A percentile compares a stretch with the other conserved stretches of the same genome.
Evolutionary conservation across 108 stramenopile species (phyloP).

Genomic region (Cyclostephanos tholiformis): DNA sequence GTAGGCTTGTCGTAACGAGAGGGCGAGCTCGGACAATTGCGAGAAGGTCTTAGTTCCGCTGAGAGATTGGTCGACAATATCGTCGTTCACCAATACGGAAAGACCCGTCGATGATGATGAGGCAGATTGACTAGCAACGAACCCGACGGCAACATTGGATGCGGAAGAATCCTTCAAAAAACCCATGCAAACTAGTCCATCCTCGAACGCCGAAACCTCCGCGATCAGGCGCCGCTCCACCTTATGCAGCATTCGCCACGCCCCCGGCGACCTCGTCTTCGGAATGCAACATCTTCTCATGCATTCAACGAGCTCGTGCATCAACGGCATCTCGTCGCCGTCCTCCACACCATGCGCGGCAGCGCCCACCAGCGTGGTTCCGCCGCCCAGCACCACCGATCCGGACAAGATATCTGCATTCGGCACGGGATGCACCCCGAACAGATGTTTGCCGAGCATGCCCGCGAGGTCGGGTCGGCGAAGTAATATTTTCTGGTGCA

Average conservation of each 20-base stretch:
- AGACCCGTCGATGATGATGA: constrained; percentile 32
- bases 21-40: constrained; percentile 45
- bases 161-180: constrained; percentile 19
- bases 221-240: constrained; percentile 39
- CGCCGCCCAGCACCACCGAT: constrained; percentile 55
- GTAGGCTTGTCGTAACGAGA: constrained; percentile 58
- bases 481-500: constrained; percentile 56
- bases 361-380: constrained; percentile 38
- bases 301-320: constrained; percentile 49
- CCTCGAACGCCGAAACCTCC: constrained; percentile 57
- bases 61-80: constrained; percentile 20
- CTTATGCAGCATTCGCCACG: constrained; percentile 39
- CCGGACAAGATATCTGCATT: constrained; percentile 36
- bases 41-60: constrained; percentile 22
- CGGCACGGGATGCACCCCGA: constrained; percentile 55
- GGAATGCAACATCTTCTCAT: constrained; percentile 66
- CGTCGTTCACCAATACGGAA: constrained; percentile 27
- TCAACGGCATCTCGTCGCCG: constrained; percentile 52
- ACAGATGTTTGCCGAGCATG: constrained; percentile 57
- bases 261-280: constrained; percentile 33
- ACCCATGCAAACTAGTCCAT: constrained; percentile 38
- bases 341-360: constrained; percentile 34
- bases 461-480: constrained; percentile 46
- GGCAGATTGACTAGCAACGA: background rate
- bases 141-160: background rate